Base-by-base conservation (phyloP, 2,329 filamentous ascomycete genomes). In the Trichophyton verrucosum region DNA sequence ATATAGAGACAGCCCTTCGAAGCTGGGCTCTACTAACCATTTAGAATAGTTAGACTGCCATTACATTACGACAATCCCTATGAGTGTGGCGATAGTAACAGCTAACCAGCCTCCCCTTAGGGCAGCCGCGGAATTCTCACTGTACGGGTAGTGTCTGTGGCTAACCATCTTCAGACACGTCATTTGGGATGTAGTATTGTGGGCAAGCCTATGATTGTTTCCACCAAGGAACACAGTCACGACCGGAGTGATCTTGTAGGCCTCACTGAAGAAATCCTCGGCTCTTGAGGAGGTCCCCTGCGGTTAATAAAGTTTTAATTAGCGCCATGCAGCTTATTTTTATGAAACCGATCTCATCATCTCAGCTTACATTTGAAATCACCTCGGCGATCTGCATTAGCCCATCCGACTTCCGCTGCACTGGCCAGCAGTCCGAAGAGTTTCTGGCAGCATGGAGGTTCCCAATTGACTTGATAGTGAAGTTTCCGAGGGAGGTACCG, bases 81-180 rank as follows among this genome's bases (percentile, higher is more conserved):
- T 8, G 1, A 53, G 49, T 24, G 13, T 13, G 5, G 27, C 22
- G 5, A 53, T 24, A 53, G 11, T 17, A 7, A 24, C 13, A 33
- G 22, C 15, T 15, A 51, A 24, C 47, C 47, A 51, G 47, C 47
- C 20, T 51, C 47, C 47, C 24, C 47, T 20, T n/a, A 51, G 17
- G 7, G 22, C 24, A 2, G 47, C 24, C 7, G 47, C 47, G 9
- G 11, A 22, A 7, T 24, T 1, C 7, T 20, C 11, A 17, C 15
- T 2, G 15, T 17, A 20, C 6, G 15, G 17, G n/a, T 20, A 8
- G 13, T 22, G 9, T 11, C 47, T 27, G 47, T n/a, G 20, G n/a
- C 6, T 62, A 15, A 66, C 62, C 15, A 63, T 40, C 22, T 66
- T 66, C 7, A 65, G 59, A 20, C 65, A 66, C 13, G 65, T 65